Evolutionary conservation across 1,139 yeast genomes (phyloP), one percentile per base, ranked within the genome.

Genomic region (Candida sp.): DNA sequence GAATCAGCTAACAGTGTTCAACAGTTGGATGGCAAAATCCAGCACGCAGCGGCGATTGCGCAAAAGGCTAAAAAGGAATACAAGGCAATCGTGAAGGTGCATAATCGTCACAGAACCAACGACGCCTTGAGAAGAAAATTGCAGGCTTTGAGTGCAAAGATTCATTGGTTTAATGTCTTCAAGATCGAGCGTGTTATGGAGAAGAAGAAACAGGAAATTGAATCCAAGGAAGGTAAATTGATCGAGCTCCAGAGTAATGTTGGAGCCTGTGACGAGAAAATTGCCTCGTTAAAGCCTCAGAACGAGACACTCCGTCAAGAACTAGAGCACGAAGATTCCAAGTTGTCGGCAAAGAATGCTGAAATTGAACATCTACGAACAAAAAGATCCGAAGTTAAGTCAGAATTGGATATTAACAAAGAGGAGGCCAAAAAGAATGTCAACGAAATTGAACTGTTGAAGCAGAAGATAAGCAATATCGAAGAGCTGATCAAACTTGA

Each of bases 151-250:
- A 80, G 82, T 53, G 94, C 90, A 5, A 87, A 86, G 59, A 77
- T 83, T n/a, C 70, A 79, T 52, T 87, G 93, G 92, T 74, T 77
- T 46, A 83, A 84, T 62, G 83, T 79, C 25, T 63, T 65, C 3
- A 68, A 68, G 11, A 65, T 75, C 33, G 77, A 79, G 50, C 61
- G 64, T 3, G 68, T 3, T 47, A 52, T 5, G 56, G 58, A 38
- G 68, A 55, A 26, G 27, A 46, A 9, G 67, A 54, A 30, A 23
- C 46, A 9, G 42, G 45, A 1, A 56, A 67, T 38, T 26, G 31
- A 35, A 58, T 70, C 61, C 9, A 55, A 63, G 4, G 60, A 63
- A 40, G 54, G 56, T 1, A 64, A 66, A 30, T 62, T 73, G 4
- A 60, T 54, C 1, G 51, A 50, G 2, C 55, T 58, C 1, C 55